phyloP scores from a whole-genome alignment of 2,329 filamentous ascomycete species.

The Aspergillus viridinutans region DNA sequence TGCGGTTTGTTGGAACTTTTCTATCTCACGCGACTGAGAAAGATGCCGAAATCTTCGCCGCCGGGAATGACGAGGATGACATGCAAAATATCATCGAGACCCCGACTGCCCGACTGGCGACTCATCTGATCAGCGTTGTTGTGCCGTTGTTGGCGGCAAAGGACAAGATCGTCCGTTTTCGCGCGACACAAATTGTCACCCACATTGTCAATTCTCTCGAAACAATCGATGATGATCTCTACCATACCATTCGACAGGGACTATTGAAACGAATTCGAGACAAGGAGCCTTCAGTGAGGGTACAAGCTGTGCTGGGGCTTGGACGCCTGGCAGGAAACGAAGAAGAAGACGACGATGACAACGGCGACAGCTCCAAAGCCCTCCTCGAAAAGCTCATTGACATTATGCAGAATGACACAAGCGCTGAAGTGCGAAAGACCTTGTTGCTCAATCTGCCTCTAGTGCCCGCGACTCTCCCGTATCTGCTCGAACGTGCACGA shows the following conservation, averaged over 20 bases:
- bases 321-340: slow-evolving; percentile 76
- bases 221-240: slow-evolving; percentile 86
- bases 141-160: slow-evolving; percentile 77
- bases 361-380: slow-evolving; percentile 61
- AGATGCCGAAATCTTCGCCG: slow-evolving; percentile 62
- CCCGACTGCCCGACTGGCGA: slow-evolving; percentile 73
- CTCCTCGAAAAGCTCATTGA: slow-evolving; percentile 80
- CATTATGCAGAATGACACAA: slow-evolving; percentile 88
- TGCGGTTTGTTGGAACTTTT: slow-evolving; percentile 85
- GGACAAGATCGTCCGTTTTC: slow-evolving; percentile 87
- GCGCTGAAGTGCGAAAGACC: slow-evolving; percentile 84
- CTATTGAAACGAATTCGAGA: slow-evolving; percentile 83
- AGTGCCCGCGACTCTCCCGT: slow-evolving; percentile 74
- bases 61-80: slow-evolving; percentile 63
- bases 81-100: slow-evolving; percentile 73
- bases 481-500: slow-evolving; percentile 82
- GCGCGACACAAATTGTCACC: slow-evolving; percentile 82
- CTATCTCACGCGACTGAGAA: slow-evolving; percentile 65
- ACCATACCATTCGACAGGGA: slow-evolving; percentile 72
- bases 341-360: slow-evolving; percentile 63
- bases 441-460: slow-evolving; percentile 89
- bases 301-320: slow-evolving; percentile 89
- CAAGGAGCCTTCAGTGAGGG: slow-evolving; percentile 87
- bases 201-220: slow-evolving; percentile 91
- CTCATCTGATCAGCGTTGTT: slow-evolving; percentile 67